Base-by-base conservation (phyloP, 2,329 filamentous ascomycete species). In the Thielaviopsis punctulata region DNA sequence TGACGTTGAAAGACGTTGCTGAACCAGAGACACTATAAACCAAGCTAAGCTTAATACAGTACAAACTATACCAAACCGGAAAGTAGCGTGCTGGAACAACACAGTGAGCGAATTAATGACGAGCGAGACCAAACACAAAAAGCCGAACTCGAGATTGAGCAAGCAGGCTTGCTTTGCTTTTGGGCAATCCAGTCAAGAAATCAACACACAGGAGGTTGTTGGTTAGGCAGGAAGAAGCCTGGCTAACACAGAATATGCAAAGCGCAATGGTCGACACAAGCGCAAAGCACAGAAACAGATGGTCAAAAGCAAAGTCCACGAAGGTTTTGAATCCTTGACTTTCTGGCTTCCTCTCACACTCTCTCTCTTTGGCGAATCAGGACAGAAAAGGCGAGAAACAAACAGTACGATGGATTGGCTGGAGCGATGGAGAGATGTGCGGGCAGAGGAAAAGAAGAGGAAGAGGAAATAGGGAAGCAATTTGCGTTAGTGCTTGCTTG, bases 1-100 rank as follows among this genome's bases (percentile, higher is more conserved):
- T n/a, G 55, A 55, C 51, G 57, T 50, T 55, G 57, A 56, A 55
- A 54, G 59, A 58, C 59, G 58, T 58, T 60, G 58, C 56, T 61
- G 59, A 66, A 60, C 60, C 64, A 59, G 60, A 65, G 60, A 62
- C 36, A 41, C 36, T 41, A 36, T n/a, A 18, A 41, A 19, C 36
- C n/a, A 41, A 41, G 36, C 36, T 41, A 41, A 19, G 36, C 36
- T 41, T n/a, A 41, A 41, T 41, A 41, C 36, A 41, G 36, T 19
- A 15, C 3, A 41, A 19, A 41, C 36, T 41, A 41, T 41, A 41
- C 15, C n/a, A n/a, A 18, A 15, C 13, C 10, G 19, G 15, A 15
- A 39, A 4, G 9, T 39, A 18, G n/a, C n/a, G 36, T 41, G n/a
- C 36, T 41, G n/a, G 36, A 15, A 19, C 36, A 41, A 19, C 30